These are phyloP conservation scores for Protomyces arabidopsidicola DNA, from an alignment of 1,139 yeast species.

Conservation along the genomic window DNA sequence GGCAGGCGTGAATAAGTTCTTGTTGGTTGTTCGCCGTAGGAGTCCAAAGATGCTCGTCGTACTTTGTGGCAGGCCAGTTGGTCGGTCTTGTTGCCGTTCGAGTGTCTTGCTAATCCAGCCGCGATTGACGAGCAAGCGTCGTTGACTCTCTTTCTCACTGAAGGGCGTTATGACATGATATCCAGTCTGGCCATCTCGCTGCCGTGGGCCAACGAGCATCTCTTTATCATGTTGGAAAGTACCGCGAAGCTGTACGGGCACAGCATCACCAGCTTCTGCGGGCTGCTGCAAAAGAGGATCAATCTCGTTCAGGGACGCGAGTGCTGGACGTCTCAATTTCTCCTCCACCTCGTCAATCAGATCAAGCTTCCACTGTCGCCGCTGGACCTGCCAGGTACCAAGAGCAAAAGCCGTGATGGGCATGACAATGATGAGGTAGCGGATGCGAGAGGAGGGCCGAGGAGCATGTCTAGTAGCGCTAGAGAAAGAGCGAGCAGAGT, in stretches of 20 bases:
- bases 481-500: neutral
- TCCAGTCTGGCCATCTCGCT: slow-evolving; percentile 70
- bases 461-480: neutral
- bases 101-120: slow-evolving; percentile 86
- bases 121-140: slow-evolving; percentile 62
- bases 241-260: slow-evolving; percentile 67
- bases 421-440: slow-evolving; percentile 54
- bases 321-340: slow-evolving; percentile 65
- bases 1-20: slow-evolving; percentile 11
- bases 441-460: neutral
- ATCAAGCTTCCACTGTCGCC: slow-evolving; percentile 84
- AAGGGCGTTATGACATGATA: slow-evolving; percentile 79
- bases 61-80: slow-evolving; percentile 39
- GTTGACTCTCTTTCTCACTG: slow-evolving; percentile 58
- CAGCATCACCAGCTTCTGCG: slow-evolving; percentile 35
- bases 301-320: slow-evolving; percentile 54
- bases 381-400: slow-evolving; percentile 89
- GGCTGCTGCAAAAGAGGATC: neutral
- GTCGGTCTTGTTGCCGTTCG: slow-evolving; percentile 59
- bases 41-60: neutral
- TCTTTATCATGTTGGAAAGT: slow-evolving; percentile 79
- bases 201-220: slow-evolving; percentile 86
- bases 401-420: slow-evolving; percentile 80
- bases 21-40: neutral
- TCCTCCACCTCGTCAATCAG: slow-evolving; percentile 79